phyloP scores from a whole-genome alignment of 2,329 filamentous ascomycete genomes.

The Coniosporium tulheliwenetii region DNA sequence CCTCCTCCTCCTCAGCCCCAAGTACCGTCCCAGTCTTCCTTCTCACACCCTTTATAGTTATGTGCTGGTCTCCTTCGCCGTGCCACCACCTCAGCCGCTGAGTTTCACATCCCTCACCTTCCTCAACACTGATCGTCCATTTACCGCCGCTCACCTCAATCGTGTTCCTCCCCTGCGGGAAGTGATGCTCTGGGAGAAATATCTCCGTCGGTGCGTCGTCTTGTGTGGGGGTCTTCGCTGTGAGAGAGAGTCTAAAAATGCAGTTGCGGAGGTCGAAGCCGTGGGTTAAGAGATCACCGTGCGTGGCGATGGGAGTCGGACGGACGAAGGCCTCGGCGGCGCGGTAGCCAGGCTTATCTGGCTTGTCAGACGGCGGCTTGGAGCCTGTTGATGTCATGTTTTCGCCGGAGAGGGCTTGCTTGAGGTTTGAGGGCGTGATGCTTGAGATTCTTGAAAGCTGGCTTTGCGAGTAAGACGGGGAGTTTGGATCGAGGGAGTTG shows the following conservation, averaged over 20 bases:
- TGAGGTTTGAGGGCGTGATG: constrained; percentile 54
- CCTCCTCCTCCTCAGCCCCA: constrained; percentile 44
- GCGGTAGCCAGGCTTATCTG: constrained; percentile 58
- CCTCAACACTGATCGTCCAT: constrained; percentile 69
- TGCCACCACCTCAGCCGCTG: constrained; percentile 92
- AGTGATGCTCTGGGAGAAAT: constrained; percentile 85
- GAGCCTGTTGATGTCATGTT: constrained; percentile 18
- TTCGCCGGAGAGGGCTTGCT: constrained; percentile 50
- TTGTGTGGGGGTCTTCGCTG: constrained; percentile 41
- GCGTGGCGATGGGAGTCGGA: constrained; percentile 61
- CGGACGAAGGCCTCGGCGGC: constrained; percentile 89
- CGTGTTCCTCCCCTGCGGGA: constrained; percentile 55
- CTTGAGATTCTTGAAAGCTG: constrained; percentile 28
- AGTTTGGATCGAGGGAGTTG: constrained; percentile 30
- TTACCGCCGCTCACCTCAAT: constrained; percentile 74
- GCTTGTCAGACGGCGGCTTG: constrained; percentile 1
- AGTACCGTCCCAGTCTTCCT: constrained; percentile 32
- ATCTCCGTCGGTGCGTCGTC: constrained; percentile 62
- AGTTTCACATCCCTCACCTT: constrained; percentile 50
- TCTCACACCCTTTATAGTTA: constrained; percentile 61
- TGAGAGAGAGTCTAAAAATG: constrained; percentile 57
- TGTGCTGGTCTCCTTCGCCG: constrained; percentile 62
- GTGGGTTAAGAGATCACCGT: constrained; percentile 54
- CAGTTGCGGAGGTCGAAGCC: constrained; percentile 73
- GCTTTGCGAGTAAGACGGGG: constrained; percentile 39